Base-by-base conservation (phyloP, 1,284 basidiomycete species). In the Cerioporus squamosus region DNA sequence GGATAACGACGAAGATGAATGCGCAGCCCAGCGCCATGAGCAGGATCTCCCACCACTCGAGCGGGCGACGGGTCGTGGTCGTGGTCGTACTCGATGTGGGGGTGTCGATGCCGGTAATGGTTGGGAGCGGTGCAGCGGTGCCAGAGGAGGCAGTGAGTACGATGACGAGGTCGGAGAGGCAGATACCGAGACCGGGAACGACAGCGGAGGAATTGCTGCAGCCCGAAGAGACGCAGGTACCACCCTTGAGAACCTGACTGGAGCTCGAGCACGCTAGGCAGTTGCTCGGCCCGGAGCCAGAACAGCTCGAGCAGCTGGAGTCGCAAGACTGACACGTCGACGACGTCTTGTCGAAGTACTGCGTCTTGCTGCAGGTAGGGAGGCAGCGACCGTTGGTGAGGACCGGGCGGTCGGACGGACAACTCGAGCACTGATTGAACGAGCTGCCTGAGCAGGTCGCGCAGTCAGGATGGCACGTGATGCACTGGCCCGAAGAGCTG, bases 1-100 rank as follows among this genome's bases (percentile, higher is more conserved):
- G 66, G 61, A 90, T 69, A 42, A 83, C 72, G 39, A 91, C 59
- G 70, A 91, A 88, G 71, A 93, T 87, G 74, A 91, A 88, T 12
- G 87, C 85, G 69, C 88, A 90, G 7, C 91, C 91, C 31, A 91
- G 81, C 0, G 87, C 79, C 88, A 93, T 92, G 59, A 93, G 81
- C 42, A 92, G 77, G 63, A 92, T 92, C 73, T 93, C 79, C 91
- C 91, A 93, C 89, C 90, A 91, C 59, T 77, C 75, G 12, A 93
- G 74, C 17, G 74, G 62, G 40, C 72, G 74, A 36, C 53, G 58
- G 24, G 59, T 53, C 0, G 62, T 60, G 12, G 66, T 62, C 22
- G 68, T 64, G 42, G 61, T 70, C 9, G 59, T 38, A n/a, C 18
- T 38, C 18, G 68, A 72, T n/a, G 67, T 65, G 22, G 85, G 84